A percentile compares a stretch with the other conserved stretches of the same genome.
Evolutionary conservation across 108 stramenopile species (phyloP).

Genomic region (Schizochytrium sp.): DNA sequence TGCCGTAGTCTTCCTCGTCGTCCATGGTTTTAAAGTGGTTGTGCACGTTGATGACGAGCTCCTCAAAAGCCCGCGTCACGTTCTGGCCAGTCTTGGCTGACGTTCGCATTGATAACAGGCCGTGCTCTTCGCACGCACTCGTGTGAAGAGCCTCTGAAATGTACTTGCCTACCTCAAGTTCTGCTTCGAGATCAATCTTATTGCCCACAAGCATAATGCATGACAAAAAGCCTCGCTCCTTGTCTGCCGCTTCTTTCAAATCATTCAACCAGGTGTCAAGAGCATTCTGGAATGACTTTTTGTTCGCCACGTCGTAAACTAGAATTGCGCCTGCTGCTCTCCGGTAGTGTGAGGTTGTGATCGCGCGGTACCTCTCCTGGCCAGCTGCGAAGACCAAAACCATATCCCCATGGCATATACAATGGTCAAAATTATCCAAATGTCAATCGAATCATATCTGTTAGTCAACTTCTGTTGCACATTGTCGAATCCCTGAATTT

Average conservation of each 20-base stretch:
- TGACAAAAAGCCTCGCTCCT: conserved; percentile 36
- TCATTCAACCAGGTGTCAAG: conserved; percentile 71
- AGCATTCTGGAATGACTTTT: conserved; percentile 69
- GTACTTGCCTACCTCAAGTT: conserved; percentile 56
- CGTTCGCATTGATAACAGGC: conserved; percentile 54
- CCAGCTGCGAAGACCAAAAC: conserved; percentile 58
- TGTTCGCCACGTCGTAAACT: conserved; percentile 71
- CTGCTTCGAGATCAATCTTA: conserved; percentile 56
- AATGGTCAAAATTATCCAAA: too few relatives aligned
- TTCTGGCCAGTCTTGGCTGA: conserved; percentile 59
- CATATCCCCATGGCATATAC: too few relatives aligned
- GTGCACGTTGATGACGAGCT: conserved; percentile 59
- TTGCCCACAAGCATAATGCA: conserved; percentile 61
- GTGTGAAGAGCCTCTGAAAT: conserved; percentile 50
- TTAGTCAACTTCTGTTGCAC: too few relatives aligned
- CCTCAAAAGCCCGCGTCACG: conserved; percentile 39
- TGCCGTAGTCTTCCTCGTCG: conserved; percentile 60
- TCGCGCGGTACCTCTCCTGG: conserved; percentile 69
- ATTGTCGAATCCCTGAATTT: too few relatives aligned
- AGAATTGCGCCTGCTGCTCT: conserved; percentile 71
- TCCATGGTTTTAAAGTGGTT: conserved; percentile 60
- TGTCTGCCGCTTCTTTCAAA: conserved; percentile 64
- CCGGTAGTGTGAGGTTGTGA: conserved; percentile 69
- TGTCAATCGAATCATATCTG: too few relatives aligned
- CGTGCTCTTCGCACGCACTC: conserved; percentile 53